A percentile compares a stretch with the other conserved stretches of the same genome.
phyloP scores from a whole-genome alignment of 495 filamentous ascomycete genomes.

The Podospora tetraspora region DNA sequence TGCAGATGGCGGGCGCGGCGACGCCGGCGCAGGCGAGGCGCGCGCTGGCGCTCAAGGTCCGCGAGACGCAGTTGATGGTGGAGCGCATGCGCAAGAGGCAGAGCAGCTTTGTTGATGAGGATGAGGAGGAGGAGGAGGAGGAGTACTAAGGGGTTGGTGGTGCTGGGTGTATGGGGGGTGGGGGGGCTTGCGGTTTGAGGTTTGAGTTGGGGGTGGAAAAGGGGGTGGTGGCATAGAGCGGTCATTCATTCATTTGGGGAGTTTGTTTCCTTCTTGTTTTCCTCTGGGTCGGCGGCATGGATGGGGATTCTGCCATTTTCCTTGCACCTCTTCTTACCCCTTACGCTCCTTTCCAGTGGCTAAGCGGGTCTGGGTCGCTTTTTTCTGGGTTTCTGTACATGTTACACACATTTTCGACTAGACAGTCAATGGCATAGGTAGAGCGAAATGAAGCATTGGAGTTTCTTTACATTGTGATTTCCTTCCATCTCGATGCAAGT shows the following conservation, averaged over 20 bases:
- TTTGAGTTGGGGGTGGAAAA: not conserved
- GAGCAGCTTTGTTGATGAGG: not conserved
- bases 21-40: constrained; percentile 3
- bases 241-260: not conserved
- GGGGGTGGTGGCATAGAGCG: not conserved
- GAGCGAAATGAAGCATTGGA: not conserved
- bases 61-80: constrained; percentile 7
- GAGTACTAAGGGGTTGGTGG: not conserved
- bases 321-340: not conserved
- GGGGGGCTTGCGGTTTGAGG: no score
- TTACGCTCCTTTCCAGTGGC: not conserved
- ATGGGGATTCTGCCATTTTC: not conserved
- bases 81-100: constrained; percentile 6
- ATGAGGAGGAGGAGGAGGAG: constrained; percentile 10
- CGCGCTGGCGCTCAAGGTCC: constrained; percentile 3
- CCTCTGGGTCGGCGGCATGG: not conserved
- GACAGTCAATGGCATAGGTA: not conserved
- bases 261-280: not conserved
- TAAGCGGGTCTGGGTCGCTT: not conserved
- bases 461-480: not conserved
- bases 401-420: not conserved
- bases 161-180: not conserved
- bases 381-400: not conserved
- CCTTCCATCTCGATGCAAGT: not conserved
- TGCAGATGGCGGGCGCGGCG: constrained; percentile 39